phyloP scores from a whole-genome alignment of 1,284 basidiomycete species.

The Cerrena zonata region DNA sequence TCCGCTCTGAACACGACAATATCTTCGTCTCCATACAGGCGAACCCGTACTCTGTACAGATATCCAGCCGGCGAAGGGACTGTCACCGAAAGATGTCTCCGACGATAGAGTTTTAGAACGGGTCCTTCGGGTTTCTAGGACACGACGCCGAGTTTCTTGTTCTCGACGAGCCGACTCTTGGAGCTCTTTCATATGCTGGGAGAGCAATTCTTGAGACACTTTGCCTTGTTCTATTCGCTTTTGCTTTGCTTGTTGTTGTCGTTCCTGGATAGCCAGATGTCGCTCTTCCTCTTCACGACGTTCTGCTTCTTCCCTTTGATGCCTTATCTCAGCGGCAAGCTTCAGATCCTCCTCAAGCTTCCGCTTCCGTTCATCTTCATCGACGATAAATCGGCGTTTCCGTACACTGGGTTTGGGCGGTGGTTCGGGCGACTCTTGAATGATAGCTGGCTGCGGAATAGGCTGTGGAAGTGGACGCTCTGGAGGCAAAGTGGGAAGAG shows the following conservation, averaged over 20 bases:
- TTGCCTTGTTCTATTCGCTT: conserved; percentile 1
- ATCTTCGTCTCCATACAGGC: conserved; percentile 1
- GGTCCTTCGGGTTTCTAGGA: not conserved
- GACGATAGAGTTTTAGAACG: not conserved
- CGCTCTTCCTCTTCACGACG: conserved; percentile 2
- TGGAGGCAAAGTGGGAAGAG: not conserved
- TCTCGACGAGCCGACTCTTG: not conserved
- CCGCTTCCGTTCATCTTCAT: conserved; percentile 5
- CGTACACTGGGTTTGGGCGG: not conserved
- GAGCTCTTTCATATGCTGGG: not conserved
- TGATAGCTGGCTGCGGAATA: not conserved
- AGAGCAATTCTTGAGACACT: conserved; percentile 2
- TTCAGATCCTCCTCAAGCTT: not conserved
- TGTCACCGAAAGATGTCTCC: not conserved
- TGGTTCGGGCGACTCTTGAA: not conserved
- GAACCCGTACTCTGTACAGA: not conserved
- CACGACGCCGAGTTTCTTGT: not conserved
- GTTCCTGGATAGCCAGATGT: not conserved
- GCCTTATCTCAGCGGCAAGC: not conserved
- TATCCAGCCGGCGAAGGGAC: conserved; percentile 3
- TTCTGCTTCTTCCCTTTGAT: conserved; percentile 1
- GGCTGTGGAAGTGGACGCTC: not conserved
- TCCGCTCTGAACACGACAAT: not conserved
- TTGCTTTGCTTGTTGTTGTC: not conserved
- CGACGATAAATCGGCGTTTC: not conserved